A percentile compares a stretch with the other conserved stretches of the same genome.
Evolutionary conservation across 164 flowering plant genomes (phyloP).

Genomic region (Vitis amurensis): DNA sequence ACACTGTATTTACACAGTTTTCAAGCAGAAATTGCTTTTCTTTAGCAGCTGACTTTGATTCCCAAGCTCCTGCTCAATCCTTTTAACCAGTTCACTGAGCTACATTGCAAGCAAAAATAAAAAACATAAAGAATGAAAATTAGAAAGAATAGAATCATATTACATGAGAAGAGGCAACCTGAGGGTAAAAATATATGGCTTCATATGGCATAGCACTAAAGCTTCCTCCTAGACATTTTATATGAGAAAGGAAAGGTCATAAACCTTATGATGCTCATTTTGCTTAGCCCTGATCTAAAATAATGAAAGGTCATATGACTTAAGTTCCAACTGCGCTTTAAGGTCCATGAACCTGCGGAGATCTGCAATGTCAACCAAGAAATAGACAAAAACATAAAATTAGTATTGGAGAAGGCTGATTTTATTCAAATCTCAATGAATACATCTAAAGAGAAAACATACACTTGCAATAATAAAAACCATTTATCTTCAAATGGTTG

Average conservation of each 20-base stretch:
- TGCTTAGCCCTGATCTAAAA: constrained; percentile 86
- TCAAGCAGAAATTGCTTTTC: constrained; percentile 56
- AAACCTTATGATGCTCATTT: constrained; percentile 96
- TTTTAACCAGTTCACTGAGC: constrained; percentile 80
- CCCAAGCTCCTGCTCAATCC: constrained; percentile 78
- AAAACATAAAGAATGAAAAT: background rate
- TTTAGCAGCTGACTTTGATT: constrained; percentile 54
- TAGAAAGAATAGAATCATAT: background rate
- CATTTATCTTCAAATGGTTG: no score
- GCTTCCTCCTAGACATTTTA: no score
- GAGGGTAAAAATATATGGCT: no score
- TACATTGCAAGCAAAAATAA: constrained; percentile 25
- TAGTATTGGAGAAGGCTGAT: no score
- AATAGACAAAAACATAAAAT: no score
- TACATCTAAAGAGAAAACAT: no score
- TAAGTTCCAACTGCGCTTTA: constrained; percentile 80
- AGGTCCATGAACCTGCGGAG: constrained; percentile 59
- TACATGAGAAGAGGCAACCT: no score
- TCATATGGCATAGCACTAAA: no score
- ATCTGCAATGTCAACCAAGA: constrained; percentile 53
- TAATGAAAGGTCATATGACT: constrained; percentile 76
- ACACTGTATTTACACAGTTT: constrained; percentile 48
- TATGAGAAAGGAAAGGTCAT: no score
- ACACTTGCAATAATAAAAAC: no score
- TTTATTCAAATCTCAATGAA: no score